Conservation (phyloP, 2,329 filamentous ascomycete genomes). For the Clarireedia hainanense region DNA sequence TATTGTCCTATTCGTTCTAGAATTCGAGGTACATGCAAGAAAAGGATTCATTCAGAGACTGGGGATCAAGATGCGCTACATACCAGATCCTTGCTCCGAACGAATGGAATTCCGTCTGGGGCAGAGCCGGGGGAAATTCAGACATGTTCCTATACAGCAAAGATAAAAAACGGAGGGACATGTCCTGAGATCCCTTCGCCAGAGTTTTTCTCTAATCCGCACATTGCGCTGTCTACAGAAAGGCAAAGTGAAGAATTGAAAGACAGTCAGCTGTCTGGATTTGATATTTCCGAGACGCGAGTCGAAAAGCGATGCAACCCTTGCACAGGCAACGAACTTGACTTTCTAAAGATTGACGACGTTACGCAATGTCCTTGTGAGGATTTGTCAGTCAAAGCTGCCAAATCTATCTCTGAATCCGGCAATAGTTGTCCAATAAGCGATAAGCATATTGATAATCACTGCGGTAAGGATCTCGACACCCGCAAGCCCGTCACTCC, state of each 20-base stretch:
- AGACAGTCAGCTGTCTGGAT: neutral
- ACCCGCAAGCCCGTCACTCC: neutral
- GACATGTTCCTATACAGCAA: neutral
- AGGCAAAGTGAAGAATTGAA: neutral
- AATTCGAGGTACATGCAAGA: too few relatives aligned
- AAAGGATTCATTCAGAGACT: too few relatives aligned
- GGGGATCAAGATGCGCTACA: too few relatives aligned
- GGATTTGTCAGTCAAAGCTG: neutral
- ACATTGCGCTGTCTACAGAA: neutral
- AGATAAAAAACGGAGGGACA: neutral
- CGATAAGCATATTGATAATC: neutral
- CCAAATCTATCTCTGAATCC: neutral
- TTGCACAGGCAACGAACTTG: neutral
- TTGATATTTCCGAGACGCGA: neutral
- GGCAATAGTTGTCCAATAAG: neutral
- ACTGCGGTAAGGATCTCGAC: neutral
- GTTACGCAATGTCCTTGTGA: neutral
- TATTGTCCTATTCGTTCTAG: too few relatives aligned
- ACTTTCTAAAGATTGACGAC: neutral
- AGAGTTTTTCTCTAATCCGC: neutral
- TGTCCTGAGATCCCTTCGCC: neutral
- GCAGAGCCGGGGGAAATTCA: neutral
- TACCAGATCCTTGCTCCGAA: neutral
- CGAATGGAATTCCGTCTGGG: neutral
- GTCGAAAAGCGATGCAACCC: neutral